Evolutionary conservation across 73 alveolate species (phyloP).

Genomic region (Breviolum minutum): DNA sequence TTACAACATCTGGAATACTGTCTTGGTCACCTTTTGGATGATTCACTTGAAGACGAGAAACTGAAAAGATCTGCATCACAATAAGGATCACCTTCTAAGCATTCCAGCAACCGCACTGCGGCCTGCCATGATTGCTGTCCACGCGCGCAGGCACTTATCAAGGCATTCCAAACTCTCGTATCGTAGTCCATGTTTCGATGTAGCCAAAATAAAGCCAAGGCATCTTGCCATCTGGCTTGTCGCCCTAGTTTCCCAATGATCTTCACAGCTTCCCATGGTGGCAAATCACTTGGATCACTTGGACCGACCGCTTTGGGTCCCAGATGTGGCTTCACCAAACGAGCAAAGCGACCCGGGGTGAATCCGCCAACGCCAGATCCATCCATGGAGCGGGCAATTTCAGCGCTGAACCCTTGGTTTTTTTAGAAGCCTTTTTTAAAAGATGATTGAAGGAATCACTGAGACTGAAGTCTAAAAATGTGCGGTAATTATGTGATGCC

Average conservation of each 20-base stretch:
- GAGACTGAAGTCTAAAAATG: too few relatives aligned
- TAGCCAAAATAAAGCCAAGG: conserved; percentile 15
- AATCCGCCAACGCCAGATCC: too few relatives aligned
- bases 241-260: conserved; percentile 7
- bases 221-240: conserved; percentile 8
- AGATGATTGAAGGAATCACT: too few relatives aligned
- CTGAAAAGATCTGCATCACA: conserved; percentile 16
- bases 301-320: neutral
- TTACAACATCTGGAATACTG: too few relatives aligned
- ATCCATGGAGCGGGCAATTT: too few relatives aligned
- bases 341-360: conserved; percentile 6
- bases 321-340: conserved; percentile 19
- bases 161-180: conserved; percentile 27
- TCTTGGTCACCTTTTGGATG: neutral
- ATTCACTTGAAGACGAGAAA: neutral
- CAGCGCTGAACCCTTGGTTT: too few relatives aligned
- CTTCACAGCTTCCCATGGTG: conserved; percentile 35
- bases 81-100: neutral
- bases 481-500: too few relatives aligned
- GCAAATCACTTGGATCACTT: neutral
- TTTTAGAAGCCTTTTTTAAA: too few relatives aligned
- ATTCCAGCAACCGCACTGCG: neutral
- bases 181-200: neutral
- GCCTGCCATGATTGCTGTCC: conserved; percentile 5
- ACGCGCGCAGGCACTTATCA: conserved; percentile 19